Evolutionary conservation across 768 basidiomycete genomes (phyloP), one percentile per base, ranked within the genome.

Genomic region (Suillus brevipes): DNA sequence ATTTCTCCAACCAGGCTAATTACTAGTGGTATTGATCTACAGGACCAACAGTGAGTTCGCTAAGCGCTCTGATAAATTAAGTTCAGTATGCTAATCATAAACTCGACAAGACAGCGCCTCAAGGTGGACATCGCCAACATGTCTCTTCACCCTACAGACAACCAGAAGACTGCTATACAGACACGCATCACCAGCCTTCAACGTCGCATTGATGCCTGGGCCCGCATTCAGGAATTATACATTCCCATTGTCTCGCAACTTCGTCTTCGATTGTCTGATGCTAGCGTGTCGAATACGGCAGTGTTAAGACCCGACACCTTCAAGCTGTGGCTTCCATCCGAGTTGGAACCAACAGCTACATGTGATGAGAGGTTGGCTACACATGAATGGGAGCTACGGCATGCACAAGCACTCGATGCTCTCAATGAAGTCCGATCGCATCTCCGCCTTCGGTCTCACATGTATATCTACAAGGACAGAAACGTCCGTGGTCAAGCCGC

Each of bases 391-490:
- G 23, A 47, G 9, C 63, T 71, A 16, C 60, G 62, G 2, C 36
- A 63, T 23, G 69, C 69, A 14, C 67, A 70, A 36, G 69, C 66
- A 28, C 47, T 64, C 25, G 63, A 68, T 36, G 47, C 69, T 2
- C 63, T 71, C 12, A 49, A 23, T 3, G 2, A 49, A 14, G 12
- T 49, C 23, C 59, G 58, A 3, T 45, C 66, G 20, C 37, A 43
- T 20, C 63, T 71, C 10, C 25, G 53, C 13, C 61, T 70, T 4
- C 50, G 36, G 36, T 28, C 63, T 6, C 50, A 66, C 37, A 36
- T 69, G 14, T 64, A 66, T 43, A 34, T 38, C 20, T 65, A 64
- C 61, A 71, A 71, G 36, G 69, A 68, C n/a, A 23, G 23, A 23
- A 67, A 66, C 50, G 52, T 67, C 3, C 47, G 40, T 8, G 67